phyloP scores from a whole-genome alignment of 371 early-diverging fungal genomes.

The Chytridium lagenaria region DNA sequence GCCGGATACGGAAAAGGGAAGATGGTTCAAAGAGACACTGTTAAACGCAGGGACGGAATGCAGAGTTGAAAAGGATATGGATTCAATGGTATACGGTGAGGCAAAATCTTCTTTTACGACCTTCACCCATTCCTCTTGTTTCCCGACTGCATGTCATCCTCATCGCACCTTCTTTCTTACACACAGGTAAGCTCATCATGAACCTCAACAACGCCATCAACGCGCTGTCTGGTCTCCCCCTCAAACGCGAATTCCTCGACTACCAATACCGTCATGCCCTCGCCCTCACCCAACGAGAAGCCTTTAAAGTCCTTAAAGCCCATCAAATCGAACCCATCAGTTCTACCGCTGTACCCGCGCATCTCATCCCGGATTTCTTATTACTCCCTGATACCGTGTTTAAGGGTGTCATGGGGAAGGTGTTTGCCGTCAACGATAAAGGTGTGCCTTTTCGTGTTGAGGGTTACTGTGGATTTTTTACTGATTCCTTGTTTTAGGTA shows the following conservation, averaged over 20 bases:
- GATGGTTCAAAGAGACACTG: conserved; percentile 27
- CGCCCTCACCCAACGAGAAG: conserved; percentile 40
- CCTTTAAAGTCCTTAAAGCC: conserved; percentile 38
- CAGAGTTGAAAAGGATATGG: conserved; percentile 31
- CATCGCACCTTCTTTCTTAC: background rate
- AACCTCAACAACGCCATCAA: conserved; percentile 51
- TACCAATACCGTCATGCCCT: conserved; percentile 36
- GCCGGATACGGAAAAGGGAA: conserved; percentile 26
- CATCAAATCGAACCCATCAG: conserved; percentile 45
- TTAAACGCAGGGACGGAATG: conserved; percentile 22
- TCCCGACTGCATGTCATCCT: background rate
- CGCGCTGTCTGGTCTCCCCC: conserved; percentile 43
- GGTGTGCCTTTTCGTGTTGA: background rate
- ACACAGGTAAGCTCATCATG: conserved; percentile 40
- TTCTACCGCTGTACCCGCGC: conserved; percentile 28
- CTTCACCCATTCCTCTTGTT: background rate
- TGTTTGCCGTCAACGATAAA: conserved; percentile 38
- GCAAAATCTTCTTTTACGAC: background rate
- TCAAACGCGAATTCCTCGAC: conserved; percentile 37
- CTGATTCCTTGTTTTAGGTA: conserved; percentile 30
- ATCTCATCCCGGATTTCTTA: conserved; percentile 30
- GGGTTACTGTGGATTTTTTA: background rate
- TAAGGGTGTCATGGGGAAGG: conserved; percentile 9
- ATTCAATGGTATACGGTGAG: conserved; percentile 35
- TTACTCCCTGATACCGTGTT: conserved; percentile 36